phyloP scores from a whole-genome alignment of 176 grass and related monocot genomes.

The Musa acuminata region DNA sequence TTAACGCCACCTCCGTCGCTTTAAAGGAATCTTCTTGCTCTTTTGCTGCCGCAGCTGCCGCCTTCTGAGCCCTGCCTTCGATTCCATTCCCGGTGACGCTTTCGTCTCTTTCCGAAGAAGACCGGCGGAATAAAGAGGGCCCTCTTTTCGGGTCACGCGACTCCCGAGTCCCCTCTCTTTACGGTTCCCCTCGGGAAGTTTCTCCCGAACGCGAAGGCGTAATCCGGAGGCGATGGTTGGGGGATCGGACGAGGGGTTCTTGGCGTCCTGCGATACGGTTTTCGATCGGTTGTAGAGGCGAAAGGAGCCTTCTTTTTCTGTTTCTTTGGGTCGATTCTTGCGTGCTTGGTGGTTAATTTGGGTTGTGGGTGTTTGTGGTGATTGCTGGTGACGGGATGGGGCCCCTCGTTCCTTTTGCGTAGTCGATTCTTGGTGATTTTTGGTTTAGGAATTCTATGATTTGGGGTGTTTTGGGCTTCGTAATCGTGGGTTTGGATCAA shows the following conservation, averaged over 20 bases:
- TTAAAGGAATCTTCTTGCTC: not conserved
- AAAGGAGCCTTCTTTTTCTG: not conserved
- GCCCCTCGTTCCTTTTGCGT: too few species aligned
- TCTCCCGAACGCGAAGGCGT: not conserved
- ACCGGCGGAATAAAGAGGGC: too few species aligned
- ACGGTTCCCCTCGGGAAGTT: not conserved
- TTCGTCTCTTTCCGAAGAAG: not conserved
- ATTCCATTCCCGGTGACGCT: slow-evolving; percentile 19
- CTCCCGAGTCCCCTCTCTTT: not conserved
- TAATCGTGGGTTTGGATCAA: not conserved
- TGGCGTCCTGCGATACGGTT: not conserved
- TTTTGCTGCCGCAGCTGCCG: slow-evolving; percentile 6
- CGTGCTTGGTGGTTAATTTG: not conserved
- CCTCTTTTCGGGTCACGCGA: too few species aligned
- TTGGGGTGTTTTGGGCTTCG: not conserved
- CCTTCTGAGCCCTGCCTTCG: slow-evolving; percentile 8
- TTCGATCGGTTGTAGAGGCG: not conserved
- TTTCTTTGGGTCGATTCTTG: not conserved
- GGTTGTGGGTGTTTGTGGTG: too few species aligned
- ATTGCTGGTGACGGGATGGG: too few species aligned
- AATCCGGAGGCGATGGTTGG: not conserved
- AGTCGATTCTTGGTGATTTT: not conserved
- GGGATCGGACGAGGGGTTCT: not conserved
- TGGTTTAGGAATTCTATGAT: not conserved
- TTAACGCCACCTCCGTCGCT: slow-evolving; percentile 19